These are phyloP conservation scores for Noccaea bulbosa DNA, from an alignment of 345 rosid species.

Conservation along the genomic window DNA sequence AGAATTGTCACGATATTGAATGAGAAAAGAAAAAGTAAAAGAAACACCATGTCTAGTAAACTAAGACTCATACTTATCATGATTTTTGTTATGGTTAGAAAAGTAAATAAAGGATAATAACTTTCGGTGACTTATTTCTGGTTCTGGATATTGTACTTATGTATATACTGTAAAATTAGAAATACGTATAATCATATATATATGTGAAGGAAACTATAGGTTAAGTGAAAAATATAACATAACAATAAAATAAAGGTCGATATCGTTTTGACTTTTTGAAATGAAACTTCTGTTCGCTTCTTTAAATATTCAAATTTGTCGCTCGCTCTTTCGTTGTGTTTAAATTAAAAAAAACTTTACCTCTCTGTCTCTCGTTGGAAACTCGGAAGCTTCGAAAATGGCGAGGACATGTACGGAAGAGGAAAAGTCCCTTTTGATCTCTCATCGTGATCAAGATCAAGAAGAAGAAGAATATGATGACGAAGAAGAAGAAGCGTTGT, in stretches of 20 bases:
- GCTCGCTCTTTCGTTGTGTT: constrained; percentile 29
- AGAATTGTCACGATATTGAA: constrained; percentile 23
- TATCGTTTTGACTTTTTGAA: constrained; percentile 34
- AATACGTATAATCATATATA: not conserved
- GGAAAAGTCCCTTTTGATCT: constrained; percentile 37
- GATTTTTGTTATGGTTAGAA: constrained; percentile 11
- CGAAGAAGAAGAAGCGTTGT: constrained; percentile 57
- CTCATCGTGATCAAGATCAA: constrained; percentile 26
- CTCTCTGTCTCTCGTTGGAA: constrained; percentile 46
- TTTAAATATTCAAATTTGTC: constrained; percentile 36
- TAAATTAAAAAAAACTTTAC: constrained; percentile 30
- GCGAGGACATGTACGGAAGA: constrained; percentile 40
- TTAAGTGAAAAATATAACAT: not conserved
- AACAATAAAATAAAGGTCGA: not conserved
- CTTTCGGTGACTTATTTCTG: constrained; percentile 26
- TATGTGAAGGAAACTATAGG: not conserved
- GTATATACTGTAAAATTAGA: not conserved
- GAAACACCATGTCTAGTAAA: constrained; percentile 28
- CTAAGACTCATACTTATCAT: constrained; percentile 28
- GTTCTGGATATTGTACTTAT: not conserved
- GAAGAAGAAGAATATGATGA: not conserved
- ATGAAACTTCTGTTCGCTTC: constrained; percentile 32
- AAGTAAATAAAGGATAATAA: not conserved
- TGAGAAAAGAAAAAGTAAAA: not conserved
- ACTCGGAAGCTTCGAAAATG: constrained; percentile 43